phyloP scores from a whole-genome alignment of 139 green algal species.

The Auxenochlorella pyrenoidosa region DNA sequence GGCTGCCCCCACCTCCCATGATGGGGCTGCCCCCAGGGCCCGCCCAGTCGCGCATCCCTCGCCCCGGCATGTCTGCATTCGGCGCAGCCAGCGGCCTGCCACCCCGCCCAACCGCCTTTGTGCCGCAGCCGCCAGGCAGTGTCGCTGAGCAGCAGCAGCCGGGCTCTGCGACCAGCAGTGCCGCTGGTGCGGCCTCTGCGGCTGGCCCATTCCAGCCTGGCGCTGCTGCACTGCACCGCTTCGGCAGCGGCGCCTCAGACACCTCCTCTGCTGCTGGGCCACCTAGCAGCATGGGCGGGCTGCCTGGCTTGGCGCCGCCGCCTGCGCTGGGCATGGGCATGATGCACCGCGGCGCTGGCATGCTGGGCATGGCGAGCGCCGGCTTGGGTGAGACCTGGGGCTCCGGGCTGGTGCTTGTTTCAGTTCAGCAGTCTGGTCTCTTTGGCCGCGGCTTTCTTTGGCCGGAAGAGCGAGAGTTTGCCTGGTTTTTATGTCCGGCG shows the following conservation, averaged over 20 bases:
- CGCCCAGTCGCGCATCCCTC: not conserved
- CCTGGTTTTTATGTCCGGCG: not conserved
- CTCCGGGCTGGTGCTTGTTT: not conserved
- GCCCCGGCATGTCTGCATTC: not conserved
- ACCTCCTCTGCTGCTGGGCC: not conserved
- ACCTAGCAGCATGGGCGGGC: not conserved
- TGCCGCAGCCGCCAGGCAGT: not conserved
- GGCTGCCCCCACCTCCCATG: not conserved
- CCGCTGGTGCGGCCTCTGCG: not conserved
- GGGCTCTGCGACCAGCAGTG: not conserved
- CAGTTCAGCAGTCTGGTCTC: too few species aligned
- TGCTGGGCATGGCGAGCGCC: not conserved
- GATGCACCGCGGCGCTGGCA: not conserved
- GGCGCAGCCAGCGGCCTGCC: not conserved
- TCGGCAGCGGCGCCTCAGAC: not conserved
- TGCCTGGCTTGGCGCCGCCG: not conserved
- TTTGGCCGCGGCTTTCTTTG: too few species aligned
- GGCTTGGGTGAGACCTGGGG: not conserved
- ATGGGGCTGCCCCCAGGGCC: not conserved
- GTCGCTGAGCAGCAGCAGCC: not conserved
- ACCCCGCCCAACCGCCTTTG: not conserved
- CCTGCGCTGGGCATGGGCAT: not conserved
- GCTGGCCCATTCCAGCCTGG: slow-evolving; percentile 10
- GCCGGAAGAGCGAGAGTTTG: too few species aligned
- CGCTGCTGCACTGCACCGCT: not conserved